A percentile compares a stretch with the other conserved stretches of the same genome.
Conservation (phyloP, 148 eudicot genomes). For the Agrostemma githago region DNA sequence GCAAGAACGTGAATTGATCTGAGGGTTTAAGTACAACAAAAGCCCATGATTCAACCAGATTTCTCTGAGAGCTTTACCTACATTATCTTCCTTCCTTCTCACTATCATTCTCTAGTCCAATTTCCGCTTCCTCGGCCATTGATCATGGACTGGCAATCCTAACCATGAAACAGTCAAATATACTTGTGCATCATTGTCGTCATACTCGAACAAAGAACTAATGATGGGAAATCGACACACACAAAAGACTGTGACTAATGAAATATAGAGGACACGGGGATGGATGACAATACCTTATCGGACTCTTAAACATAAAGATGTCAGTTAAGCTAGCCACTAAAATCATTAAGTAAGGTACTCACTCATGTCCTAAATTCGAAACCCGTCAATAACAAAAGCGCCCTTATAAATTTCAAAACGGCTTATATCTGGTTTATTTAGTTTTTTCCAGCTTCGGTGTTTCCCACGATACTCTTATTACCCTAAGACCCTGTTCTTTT, state of each 20-base stretch:
- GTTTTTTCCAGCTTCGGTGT: no score
- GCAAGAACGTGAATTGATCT: neutral
- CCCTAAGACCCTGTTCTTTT: no score
- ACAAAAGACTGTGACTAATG: neutral
- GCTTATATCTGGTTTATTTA: no score
- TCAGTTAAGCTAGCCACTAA: neutral
- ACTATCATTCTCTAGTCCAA: slow-evolving; percentile 12
- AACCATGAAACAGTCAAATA: no score
- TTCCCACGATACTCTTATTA: no score
- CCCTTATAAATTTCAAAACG: neutral
- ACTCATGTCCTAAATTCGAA: neutral
- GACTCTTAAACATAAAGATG: slow-evolving; percentile 21
- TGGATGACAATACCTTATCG: slow-evolving; percentile 36
- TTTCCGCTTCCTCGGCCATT: slow-evolving; percentile 11
- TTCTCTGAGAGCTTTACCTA: slow-evolving; percentile 11
- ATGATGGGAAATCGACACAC: neutral
- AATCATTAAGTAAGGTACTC: neutral
- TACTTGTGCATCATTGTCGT: no score
- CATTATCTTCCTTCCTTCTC: slow-evolving; percentile 1
- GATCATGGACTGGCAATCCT: slow-evolving; percentile 24
- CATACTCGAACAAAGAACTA: neutral
- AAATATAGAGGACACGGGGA: neutral
- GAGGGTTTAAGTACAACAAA: neutral
- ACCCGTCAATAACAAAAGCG: neutral
- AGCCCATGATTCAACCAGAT: neutral